These are phyloP conservation scores for Fusarium mangiferae DNA, from an alignment of 2,329 filamentous ascomycete species.

Conservation along the genomic window DNA sequence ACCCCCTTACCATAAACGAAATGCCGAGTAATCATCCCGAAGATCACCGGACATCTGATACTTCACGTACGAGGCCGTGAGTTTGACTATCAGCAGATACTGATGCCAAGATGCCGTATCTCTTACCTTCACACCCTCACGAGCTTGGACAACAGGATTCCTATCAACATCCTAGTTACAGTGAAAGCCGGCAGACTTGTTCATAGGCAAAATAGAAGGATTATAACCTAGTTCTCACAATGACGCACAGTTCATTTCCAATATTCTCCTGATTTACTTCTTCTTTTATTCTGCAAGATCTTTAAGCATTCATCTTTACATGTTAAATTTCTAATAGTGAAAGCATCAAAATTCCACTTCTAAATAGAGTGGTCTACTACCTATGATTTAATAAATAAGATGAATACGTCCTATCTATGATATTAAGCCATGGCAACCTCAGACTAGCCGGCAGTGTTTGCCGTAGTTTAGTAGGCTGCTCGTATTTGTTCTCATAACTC, in stretches of 20 bases:
- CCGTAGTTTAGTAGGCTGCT: too few species aligned
- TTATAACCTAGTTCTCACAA: not conserved
- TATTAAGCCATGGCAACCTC: not conserved
- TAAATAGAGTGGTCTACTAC: not conserved
- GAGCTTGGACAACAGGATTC: not conserved
- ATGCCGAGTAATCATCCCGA: not conserved
- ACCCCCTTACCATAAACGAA: not conserved
- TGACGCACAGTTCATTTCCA: not conserved
- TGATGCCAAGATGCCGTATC: not conserved
- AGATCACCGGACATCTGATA: accelerated
- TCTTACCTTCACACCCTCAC: too few species aligned
- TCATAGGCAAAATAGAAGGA: too few species aligned
- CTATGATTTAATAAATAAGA: not conserved
- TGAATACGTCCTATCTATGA: not conserved
- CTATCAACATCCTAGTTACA: not conserved
- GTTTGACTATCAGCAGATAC: not conserved
- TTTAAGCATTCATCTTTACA: accelerated
- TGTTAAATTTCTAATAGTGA: accelerated
- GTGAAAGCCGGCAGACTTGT: too few species aligned
- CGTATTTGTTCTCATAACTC: not conserved
- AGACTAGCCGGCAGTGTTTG: not conserved
- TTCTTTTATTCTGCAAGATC: not conserved
- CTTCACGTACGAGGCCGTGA: not conserved
- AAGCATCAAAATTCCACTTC: not conserved
- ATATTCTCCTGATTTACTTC: accelerated